These are phyloP conservation scores for Hura crepitans DNA, from an alignment of 441 rosid genomes.

Conservation along the genomic window DNA sequence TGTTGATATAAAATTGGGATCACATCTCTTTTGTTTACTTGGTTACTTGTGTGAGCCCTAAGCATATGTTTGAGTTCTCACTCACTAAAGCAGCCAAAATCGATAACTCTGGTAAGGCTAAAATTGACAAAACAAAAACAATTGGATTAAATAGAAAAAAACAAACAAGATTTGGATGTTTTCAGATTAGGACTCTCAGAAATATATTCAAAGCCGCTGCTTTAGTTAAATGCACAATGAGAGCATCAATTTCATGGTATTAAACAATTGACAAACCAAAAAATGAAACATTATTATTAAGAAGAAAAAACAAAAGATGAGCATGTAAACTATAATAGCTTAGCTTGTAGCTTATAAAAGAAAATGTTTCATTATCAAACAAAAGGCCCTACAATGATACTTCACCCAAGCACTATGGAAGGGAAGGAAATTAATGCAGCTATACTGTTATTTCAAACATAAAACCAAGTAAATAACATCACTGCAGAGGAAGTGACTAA, in stretches of 20 bases:
- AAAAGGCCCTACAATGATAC: background rate
- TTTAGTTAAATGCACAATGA: background rate
- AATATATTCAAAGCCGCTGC: background rate
- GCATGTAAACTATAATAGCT: background rate
- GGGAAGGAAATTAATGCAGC: background rate
- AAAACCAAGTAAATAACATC: background rate
- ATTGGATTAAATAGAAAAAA: no score
- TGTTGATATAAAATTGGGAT: no score
- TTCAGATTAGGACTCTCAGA: background rate
- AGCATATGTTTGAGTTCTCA: no score
- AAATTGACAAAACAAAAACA: no score
- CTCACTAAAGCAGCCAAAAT: no score
- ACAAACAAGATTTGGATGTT: no score
- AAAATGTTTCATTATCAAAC: background rate
- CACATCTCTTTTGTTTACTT: no score
- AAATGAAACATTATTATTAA: background rate
- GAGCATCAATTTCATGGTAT: background rate
- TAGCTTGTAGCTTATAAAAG: background rate
- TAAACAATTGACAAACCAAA: background rate
- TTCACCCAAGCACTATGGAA: background rate
- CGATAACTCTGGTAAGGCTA: no score
- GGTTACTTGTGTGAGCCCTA: no score
- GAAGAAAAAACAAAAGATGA: no score
- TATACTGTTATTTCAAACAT: background rate
- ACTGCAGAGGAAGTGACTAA: constrained; percentile 8